Evolutionary conservation across 2,329 filamentous ascomycete species (phyloP).

Genomic region (Aspergillus pseudoterreus): DNA sequence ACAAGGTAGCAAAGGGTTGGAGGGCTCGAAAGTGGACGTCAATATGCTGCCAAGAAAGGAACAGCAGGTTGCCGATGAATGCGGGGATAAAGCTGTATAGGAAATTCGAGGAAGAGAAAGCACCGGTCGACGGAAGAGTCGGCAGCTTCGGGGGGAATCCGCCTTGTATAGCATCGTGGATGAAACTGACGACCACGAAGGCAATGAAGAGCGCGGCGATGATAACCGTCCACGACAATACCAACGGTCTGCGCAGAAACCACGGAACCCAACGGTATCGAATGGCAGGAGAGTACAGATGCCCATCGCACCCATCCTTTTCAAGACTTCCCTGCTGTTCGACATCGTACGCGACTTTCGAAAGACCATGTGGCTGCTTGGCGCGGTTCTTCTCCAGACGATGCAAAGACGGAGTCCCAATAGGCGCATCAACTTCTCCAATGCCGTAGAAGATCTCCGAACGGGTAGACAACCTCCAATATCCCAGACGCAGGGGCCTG

Average conservation of each 20-base stretch:
- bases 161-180: slow-evolving; percentile 60
- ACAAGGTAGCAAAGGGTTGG: slow-evolving; percentile 55
- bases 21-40: slow-evolving; percentile 59
- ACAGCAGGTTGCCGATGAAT: slow-evolving; percentile 56
- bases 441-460: slow-evolving; percentile 74
- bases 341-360: slow-evolving; percentile 30
- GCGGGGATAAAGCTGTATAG: slow-evolving; percentile 67
- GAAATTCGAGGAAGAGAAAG: slow-evolving; percentile 85
- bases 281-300: slow-evolving; percentile 50
- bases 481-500: slow-evolving; percentile 71
- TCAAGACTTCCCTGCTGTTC: slow-evolving; percentile 35
- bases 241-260: slow-evolving; percentile 64
- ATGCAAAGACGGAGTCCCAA: slow-evolving; percentile 42
- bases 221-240: slow-evolving; percentile 64
- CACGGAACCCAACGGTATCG: slow-evolving; percentile 71
- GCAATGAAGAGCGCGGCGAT: slow-evolving; percentile 62
- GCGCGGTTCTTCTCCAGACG: slow-evolving; percentile 26
- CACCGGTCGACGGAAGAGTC: slow-evolving; percentile 56
- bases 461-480: slow-evolving; percentile 70
- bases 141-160: slow-evolving; percentile 71
- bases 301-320: slow-evolving; percentile 46
- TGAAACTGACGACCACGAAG: slow-evolving; percentile 74
- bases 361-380: slow-evolving; percentile 31
- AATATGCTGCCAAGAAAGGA: slow-evolving; percentile 57
- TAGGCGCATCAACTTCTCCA: slow-evolving; percentile 58